phyloP scores from a whole-genome alignment of 2,329 filamentous ascomycete species.

The Colletotrichum sp. region DNA sequence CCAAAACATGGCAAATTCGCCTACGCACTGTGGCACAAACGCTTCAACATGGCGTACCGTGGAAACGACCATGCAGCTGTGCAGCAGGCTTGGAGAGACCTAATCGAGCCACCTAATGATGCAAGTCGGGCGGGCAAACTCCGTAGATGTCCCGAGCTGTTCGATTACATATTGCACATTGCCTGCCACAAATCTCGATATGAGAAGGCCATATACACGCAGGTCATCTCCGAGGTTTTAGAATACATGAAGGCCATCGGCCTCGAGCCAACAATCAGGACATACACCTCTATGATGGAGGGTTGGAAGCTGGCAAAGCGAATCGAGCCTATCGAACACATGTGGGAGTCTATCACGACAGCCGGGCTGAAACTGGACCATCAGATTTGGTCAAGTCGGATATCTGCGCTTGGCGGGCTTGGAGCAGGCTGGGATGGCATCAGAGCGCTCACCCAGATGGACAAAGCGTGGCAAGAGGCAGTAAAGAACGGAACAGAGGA shows the following conservation, averaged over 20 bases:
- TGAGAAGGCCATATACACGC: neutral
- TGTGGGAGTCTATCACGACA: conserved; percentile 69
- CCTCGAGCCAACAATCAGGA: conserved; percentile 63
- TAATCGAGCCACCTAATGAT: conserved; percentile 30
- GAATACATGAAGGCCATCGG: conserved; percentile 51
- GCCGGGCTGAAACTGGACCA: conserved; percentile 67
- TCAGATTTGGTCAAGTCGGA: conserved; percentile 72
- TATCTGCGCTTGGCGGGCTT: conserved; percentile 67
- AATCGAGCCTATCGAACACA: conserved; percentile 61
- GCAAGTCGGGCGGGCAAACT: conserved; percentile 30
- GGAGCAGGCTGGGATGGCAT: conserved; percentile 63
- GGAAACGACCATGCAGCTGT: neutral
- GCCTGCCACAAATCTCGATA: conserved; percentile 33
- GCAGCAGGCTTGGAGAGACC: conserved; percentile 32
- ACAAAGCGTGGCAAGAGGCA: conserved; percentile 58
- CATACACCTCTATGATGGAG: conserved; percentile 76
- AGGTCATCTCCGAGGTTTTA: conserved; percentile 31
- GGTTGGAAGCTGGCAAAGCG: conserved; percentile 70
- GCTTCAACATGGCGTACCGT: conserved; percentile 6
- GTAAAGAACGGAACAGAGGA: conserved; percentile 29
- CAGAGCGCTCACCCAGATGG: conserved; percentile 70
- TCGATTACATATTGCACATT: conserved; percentile 46
- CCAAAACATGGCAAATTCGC: neutral
- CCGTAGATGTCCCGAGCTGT: conserved; percentile 35
- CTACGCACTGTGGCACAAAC: conserved; percentile 17